Percentiles rank a stretch among this genome's conserved stretches.
Conservation (phyloP, 768 basidiomycete species). For the Amanita phalloides region DNA sequence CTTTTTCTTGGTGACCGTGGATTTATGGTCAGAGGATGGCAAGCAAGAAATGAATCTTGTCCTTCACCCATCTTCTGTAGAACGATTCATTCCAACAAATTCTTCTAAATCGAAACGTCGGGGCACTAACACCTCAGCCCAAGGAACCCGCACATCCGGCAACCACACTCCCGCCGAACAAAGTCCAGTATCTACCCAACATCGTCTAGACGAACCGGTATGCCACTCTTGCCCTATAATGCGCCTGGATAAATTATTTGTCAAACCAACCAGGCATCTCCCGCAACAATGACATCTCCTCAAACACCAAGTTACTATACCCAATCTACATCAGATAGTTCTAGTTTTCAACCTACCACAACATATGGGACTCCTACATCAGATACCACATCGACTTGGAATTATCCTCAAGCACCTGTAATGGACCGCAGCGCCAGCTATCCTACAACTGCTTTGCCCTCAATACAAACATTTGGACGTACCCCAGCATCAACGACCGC, state of each 20-base stretch:
- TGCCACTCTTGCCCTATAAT: constrained; percentile 4
- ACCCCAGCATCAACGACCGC: constrained; percentile 13
- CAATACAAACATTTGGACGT: constrained; percentile 42
- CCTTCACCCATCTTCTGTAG: constrained; percentile 71
- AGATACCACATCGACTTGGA: constrained; percentile 43
- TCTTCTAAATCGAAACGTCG: constrained; percentile 30
- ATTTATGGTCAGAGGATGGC: constrained; percentile 82
- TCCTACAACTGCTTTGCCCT: constrained; percentile 40
- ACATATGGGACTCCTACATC: constrained; percentile 31
- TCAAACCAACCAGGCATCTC: constrained; percentile 13
- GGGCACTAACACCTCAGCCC: constrained; percentile 26
- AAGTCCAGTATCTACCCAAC: constrained; percentile 37
- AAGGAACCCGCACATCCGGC: constrained; percentile 24
- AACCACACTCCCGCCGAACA: constrained; percentile 38
- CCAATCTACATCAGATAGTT: constrained; percentile 25
- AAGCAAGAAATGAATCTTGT: constrained; percentile 84
- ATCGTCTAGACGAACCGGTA: constrained; percentile 35
- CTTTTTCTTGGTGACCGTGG: constrained; percentile 88
- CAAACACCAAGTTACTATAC: constrained; percentile 2
- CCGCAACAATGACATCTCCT: constrained; percentile 27
- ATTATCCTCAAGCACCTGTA: constrained; percentile 31
- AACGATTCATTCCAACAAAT: constrained; percentile 55
- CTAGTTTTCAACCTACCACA: constrained; percentile 28
- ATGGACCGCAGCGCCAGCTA: constrained; percentile 36
- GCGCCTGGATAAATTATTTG: not conserved